Conservation (phyloP, 2,329 filamentous ascomycete species). For the Pseudogymnoascus sp. region DNA sequence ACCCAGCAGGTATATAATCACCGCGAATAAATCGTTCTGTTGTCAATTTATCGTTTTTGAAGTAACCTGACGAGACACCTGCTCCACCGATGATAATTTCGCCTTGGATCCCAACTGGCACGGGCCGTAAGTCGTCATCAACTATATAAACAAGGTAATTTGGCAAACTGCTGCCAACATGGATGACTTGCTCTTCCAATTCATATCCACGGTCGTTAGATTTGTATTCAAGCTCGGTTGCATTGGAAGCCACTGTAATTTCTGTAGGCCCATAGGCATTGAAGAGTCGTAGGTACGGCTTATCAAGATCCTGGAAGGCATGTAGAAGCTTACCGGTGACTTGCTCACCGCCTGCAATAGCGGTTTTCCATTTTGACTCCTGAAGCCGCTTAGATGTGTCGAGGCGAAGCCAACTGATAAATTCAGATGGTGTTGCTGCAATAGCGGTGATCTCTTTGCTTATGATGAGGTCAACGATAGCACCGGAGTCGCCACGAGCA, state of each 20-base stretch:
- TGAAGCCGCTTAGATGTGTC: background rate
- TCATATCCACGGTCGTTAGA: background rate
- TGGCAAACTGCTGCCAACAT: conserved; percentile 13
- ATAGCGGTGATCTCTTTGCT: background rate
- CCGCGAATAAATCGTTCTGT: background rate
- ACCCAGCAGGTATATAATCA: background rate
- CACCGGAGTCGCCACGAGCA: background rate
- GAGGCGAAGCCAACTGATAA: background rate
- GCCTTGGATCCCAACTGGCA: conserved; percentile 33
- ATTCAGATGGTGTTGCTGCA: background rate
- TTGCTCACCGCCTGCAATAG: background rate
- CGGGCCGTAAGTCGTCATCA: conserved; percentile 28
- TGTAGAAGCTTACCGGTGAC: background rate
- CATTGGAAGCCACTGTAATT: conserved; percentile 12
- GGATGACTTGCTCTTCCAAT: background rate
- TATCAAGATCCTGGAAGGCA: background rate
- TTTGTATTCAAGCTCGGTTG: conserved; percentile 21
- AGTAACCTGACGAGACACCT: conserved; percentile 29
- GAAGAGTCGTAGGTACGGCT: background rate
- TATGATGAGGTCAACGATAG: background rate
- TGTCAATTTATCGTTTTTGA: conserved; percentile 19
- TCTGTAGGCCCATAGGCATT: conserved; percentile 12
- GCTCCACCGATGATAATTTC: conserved; percentile 34
- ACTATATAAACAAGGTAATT: conserved; percentile 29
- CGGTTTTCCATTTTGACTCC: background rate